Evolutionary conservation across 805 yeast species (phyloP).

Genomic region (Wickerhamiella slavikovae): DNA sequence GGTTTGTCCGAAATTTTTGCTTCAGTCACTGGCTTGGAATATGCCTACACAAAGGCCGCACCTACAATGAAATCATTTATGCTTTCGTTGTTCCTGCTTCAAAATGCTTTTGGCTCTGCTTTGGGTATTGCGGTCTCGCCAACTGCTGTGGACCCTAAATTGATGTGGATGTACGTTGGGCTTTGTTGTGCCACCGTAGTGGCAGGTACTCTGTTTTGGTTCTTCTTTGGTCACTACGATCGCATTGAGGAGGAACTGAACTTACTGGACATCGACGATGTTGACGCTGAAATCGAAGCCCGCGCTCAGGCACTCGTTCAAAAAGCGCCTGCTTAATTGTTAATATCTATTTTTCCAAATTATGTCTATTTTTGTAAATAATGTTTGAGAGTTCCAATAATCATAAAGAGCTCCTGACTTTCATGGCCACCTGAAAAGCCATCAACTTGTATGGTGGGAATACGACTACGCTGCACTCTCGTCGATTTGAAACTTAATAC

Average conservation of each 20-base stretch:
- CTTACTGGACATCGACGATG: slow-evolving; percentile 21
- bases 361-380: no score
- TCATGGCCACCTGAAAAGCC: no score
- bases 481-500: no score
- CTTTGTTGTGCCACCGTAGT: slow-evolving; percentile 36
- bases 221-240: slow-evolving; percentile 33
- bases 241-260: slow-evolving; percentile 36
- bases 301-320: no score
- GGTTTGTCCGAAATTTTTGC: slow-evolving; percentile 64
- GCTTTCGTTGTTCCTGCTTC: slow-evolving; percentile 40
- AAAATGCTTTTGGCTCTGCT: slow-evolving; percentile 58
- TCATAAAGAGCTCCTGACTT: no score
- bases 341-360: no score
- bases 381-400: no score
- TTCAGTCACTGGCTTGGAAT: slow-evolving; percentile 63
- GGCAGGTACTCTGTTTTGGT: slow-evolving; percentile 43
- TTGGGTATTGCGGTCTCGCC: slow-evolving; percentile 54
- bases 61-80: slow-evolving; percentile 42
- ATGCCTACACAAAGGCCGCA: slow-evolving; percentile 72
- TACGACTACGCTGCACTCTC: no score
- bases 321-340: no score
- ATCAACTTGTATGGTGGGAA: no score
- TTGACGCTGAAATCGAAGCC: no score
- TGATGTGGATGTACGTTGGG: slow-evolving; percentile 48
- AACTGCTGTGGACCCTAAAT: slow-evolving; percentile 46